Conservation (phyloP, 2,329 filamentous ascomycete species). For the Lecanicillium sp. region DNA sequence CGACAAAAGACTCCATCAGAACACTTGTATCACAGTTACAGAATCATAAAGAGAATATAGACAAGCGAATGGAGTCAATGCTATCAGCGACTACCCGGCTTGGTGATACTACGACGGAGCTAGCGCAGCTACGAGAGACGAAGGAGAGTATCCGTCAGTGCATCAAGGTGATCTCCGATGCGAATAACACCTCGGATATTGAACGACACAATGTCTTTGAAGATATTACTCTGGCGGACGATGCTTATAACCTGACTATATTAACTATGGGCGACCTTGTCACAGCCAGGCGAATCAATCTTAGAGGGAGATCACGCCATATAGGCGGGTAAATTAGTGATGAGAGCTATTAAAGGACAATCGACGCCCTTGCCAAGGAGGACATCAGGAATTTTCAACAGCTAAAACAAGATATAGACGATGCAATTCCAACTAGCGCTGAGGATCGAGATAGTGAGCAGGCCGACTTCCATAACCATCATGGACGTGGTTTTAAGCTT, state of each 20-base stretch:
- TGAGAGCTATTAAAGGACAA: constrained; percentile 2
- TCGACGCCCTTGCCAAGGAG: neutral
- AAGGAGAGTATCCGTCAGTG: neutral
- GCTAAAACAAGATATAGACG: too few relatives aligned
- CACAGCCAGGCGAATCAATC: constrained; percentile 13
- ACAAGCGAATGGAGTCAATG: too few relatives aligned
- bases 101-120: neutral
- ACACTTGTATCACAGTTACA: constrained; percentile 11
- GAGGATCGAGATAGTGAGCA: neutral
- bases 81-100: too few relatives aligned
- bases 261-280: constrained; percentile 18
- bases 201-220: constrained; percentile 18
- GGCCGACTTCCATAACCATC: neutral
- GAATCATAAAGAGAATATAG: constrained; percentile 11
- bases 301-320: constrained; percentile 3
- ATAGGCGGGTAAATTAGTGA: neutral
- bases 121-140: neutral
- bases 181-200: constrained; percentile 4
- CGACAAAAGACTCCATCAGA: constrained; percentile 12
- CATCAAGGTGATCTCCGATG: neutral
- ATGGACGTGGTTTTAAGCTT: constrained; percentile 1
- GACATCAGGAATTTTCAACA: neutral
- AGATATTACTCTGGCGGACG: constrained; percentile 15
- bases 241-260: constrained; percentile 15
- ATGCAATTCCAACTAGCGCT: too few relatives aligned